A percentile compares a stretch with the other conserved stretches of the same genome.
Conservation (phyloP, 1,284 basidiomycete genomes). For the Cutaneotrichosporon dermatis region DNA sequence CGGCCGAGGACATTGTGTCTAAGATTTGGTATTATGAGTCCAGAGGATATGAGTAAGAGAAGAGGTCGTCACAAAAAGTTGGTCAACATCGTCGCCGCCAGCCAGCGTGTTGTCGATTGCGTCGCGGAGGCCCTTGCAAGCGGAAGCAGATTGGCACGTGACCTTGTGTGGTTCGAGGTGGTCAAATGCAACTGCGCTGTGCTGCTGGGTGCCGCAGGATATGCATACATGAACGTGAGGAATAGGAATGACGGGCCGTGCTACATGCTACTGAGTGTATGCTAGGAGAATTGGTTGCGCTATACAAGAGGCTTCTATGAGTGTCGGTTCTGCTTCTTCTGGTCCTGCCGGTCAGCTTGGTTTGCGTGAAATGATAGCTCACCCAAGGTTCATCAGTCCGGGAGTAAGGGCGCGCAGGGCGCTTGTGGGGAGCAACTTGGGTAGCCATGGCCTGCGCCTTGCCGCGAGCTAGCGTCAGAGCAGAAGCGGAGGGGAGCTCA, state of each 20-base stretch:
- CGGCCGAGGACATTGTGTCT: not conserved
- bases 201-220: too few species aligned
- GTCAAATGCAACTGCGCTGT: too few species aligned
- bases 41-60: not conserved
- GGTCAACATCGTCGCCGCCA: too few species aligned
- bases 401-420: constrained; percentile 39
- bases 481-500: constrained; percentile 14
- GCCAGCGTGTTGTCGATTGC: too few species aligned
- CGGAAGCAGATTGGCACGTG: too few species aligned
- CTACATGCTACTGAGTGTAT: too few species aligned
- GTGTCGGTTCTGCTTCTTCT: constrained; percentile 7
- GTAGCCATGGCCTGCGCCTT: constrained; percentile 29
- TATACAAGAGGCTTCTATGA: too few species aligned
- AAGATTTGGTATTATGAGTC: constrained; percentile 15
- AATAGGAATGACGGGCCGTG: too few species aligned
- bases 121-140: too few species aligned
- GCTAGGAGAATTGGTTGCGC: too few species aligned
- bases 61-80: not conserved
- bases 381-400: constrained; percentile 41
- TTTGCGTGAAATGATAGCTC: constrained; percentile 9
- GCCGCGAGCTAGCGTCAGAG: constrained; percentile 23
- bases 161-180: too few species aligned
- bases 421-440: constrained; percentile 36
- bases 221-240: too few species aligned
- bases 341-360: constrained; percentile 7